Percentiles rank a stretch among this genome's conserved stretches.
Conservation (phyloP, 2,329 filamentous ascomycete genomes). For the Didymella sp. region DNA sequence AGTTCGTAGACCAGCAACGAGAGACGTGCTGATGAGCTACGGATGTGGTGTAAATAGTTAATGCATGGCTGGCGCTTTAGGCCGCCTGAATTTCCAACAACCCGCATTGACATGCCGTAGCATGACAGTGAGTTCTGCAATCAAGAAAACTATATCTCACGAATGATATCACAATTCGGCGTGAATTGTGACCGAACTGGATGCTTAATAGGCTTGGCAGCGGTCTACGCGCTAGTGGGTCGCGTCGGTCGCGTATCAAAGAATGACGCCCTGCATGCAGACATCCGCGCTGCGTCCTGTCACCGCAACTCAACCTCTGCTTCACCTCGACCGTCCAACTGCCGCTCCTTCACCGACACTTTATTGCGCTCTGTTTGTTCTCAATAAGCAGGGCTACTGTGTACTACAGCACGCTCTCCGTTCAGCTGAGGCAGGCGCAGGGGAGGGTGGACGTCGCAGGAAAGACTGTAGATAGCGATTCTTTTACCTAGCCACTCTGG, state of each 20-base stretch:
- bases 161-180: background rate
- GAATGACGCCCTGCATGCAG: slow-evolving; percentile 22
- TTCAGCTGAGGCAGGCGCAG: background rate
- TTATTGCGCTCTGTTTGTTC: background rate
- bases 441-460: slow-evolving; percentile 2
- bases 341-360: background rate
- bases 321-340: slow-evolving; percentile 1
- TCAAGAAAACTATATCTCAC: background rate
- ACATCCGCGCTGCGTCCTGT: slow-evolving; percentile 13
- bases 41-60: slow-evolving; percentile 18
- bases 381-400: background rate
- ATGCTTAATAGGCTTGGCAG: slow-evolving; percentile 35
- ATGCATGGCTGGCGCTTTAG: slow-evolving; percentile 9
- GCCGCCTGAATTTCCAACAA: slow-evolving; percentile 1
- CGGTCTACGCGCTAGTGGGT: slow-evolving; percentile 27
- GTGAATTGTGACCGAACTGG: slow-evolving; percentile 11
- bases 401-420: background rate
- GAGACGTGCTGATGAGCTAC: slow-evolving; percentile 19
- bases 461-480: slow-evolving; percentile 13
- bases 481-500: slow-evolving; percentile 7
- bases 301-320: slow-evolving; percentile 12
- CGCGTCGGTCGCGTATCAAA: slow-evolving; percentile 35
- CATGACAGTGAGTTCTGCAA: background rate
- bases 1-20: slow-evolving; percentile 15
- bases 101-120: background rate